phyloP scores from a whole-genome alignment of 176 grass and related monocot genomes.

The Musa acuminata region DNA sequence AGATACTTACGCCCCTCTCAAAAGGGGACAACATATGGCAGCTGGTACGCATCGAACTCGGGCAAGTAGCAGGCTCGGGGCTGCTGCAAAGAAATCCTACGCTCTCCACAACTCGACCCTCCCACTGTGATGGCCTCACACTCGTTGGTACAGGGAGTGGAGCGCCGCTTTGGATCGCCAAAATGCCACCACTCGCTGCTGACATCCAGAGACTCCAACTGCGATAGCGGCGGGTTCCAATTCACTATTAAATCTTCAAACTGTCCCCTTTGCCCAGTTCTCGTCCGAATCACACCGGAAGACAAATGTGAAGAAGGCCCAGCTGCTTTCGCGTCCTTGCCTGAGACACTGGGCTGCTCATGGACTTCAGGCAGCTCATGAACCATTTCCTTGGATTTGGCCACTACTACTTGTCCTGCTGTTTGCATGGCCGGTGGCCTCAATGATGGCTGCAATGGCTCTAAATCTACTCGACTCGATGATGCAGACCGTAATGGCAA shows the following conservation, averaged over 20 bases:
- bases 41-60: conserved; percentile 21
- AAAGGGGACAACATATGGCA: conserved; percentile 32
- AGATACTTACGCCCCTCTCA: not conserved
- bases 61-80: conserved; percentile 18
- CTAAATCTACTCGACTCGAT: not conserved
- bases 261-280: not conserved
- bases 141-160: not conserved
- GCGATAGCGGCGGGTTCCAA: conserved; percentile 12
- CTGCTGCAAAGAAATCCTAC: not conserved
- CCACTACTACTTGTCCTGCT: not conserved
- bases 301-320: not conserved
- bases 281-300: not conserved
- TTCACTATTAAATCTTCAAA: conserved; percentile 15
- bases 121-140: not conserved
- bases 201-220: not conserved
- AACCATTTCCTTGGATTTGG: not conserved
- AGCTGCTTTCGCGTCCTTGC: conserved; percentile 1
- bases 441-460: not conserved
- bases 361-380: not conserved
- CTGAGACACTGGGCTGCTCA: conserved; percentile 26
- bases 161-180: not conserved
- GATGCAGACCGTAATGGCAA: not conserved
- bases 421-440: not conserved
- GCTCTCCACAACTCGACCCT: not conserved
- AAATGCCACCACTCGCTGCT: conserved; percentile 19